These are phyloP conservation scores for Oryza rufipogon DNA, from an alignment of 176 grass and related monocot species.

Conservation along the genomic window DNA sequence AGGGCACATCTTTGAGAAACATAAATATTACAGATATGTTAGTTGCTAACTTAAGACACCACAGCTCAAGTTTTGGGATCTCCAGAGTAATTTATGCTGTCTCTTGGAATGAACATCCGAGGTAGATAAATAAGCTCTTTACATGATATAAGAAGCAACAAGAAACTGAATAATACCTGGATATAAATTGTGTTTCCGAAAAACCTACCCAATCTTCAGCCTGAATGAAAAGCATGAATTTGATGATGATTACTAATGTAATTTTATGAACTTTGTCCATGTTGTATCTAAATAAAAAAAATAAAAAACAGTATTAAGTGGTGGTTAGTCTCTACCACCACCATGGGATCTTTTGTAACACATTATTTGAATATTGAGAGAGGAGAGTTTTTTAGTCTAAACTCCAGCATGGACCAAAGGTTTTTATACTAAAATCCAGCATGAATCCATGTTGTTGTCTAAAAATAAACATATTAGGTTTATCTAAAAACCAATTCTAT, in stretches of 20 bases:
- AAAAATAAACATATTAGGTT: too few species aligned
- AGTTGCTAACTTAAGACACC: not conserved
- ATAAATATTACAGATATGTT: conserved; percentile 9
- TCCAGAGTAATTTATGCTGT: not conserved
- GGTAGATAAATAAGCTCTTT: not conserved
- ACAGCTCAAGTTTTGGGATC: not conserved
- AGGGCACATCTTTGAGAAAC: not conserved
- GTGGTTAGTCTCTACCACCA: too few species aligned
- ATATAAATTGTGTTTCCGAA: conserved; percentile 97
- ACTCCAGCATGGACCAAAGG: too few species aligned
- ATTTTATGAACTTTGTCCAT: not conserved
- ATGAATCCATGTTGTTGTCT: too few species aligned
- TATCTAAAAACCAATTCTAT: too few species aligned
- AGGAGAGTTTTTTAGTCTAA: too few species aligned
- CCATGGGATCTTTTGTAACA: too few species aligned
- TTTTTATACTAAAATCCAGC: too few species aligned
- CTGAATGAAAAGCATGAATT: conserved; percentile 38
- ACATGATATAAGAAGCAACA: too few species aligned
- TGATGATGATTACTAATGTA: conserved; percentile 13
- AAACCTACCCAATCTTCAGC: conserved; percentile 93
- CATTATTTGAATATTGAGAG: too few species aligned
- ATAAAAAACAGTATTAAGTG: too few species aligned
- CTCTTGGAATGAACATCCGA: conserved; percentile 15
- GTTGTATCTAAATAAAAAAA: too few species aligned
- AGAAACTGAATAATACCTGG: conserved; percentile 58